Evolutionary conservation across 306 rosid species (phyloP), one percentile per base, ranked within the genome.

Genomic region (Psophocarpus tetragonolobus): DNA sequence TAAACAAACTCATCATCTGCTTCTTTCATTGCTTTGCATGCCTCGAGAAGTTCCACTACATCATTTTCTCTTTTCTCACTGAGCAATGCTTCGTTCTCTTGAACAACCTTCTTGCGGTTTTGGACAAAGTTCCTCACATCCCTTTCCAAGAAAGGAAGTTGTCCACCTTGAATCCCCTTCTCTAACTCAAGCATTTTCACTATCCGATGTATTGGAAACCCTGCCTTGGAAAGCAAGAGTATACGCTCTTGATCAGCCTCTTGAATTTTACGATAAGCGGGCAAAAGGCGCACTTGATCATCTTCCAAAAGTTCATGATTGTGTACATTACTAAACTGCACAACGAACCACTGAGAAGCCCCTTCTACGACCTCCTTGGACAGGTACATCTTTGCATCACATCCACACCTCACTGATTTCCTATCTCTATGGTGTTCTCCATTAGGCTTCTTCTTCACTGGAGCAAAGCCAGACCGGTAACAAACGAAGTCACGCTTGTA

Each of bases 401-500:
- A 95, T 65, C 97, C 99, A 68, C 99, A 95, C 75, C 97, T 82
- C 72, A 92, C 93, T 0, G 97, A 95, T 82, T 92, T 95, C 69
- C 99, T 86, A 81, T 95, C 99, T 79, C 97, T 89, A 66, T 95
- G 97, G 77, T 91, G 92, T 14, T 95, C 97, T 29, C 97, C 97
- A 30, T 81, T 72, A 9, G 89, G 86, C 83, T 92, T 95, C 85
- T 91, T 92, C 92, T 92, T 95, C 35, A 84, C 74, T 0, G 97
- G 99, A 8, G 97, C 97, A 68, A 92, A 95, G 6, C 99, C 97
- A 0, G 99, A 95, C 14, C 99, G 97, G 50, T 92, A 95, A 83
- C 99, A 95, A 73, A 95, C 99, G 68, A 95, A 92, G 23, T 95
- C 99, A 4, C 99, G 96, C 71, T 92, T 95, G 86, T 95, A 95